phyloP scores from a whole-genome alignment of 257 asterid species.

The Solanum gandarillasii region DNA sequence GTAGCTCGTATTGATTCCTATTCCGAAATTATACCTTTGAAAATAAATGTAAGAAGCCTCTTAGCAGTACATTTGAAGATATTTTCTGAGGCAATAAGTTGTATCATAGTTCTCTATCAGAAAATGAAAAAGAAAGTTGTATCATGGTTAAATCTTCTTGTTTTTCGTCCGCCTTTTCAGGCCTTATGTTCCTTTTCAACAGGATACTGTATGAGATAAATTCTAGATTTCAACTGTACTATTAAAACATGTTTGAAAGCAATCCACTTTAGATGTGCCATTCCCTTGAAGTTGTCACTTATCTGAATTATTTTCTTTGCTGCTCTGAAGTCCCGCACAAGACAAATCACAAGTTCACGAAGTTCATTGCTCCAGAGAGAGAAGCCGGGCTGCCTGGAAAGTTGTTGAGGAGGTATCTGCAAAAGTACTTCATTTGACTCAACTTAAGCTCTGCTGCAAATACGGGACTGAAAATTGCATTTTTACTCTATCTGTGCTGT shows the following conservation, averaged over 20 bases:
- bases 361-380: slow-evolving; percentile 92
- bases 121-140: neutral
- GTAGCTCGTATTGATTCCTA: neutral
- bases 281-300: neutral
- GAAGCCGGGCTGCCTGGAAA: slow-evolving; percentile 87
- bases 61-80: neutral
- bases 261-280: neutral
- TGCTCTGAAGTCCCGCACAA: slow-evolving; percentile 33
- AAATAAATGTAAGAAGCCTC: neutral
- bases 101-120: neutral
- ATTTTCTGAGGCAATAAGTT: neutral
- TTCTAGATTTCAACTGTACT: neutral
- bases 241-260: neutral
- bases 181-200: neutral
- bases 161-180: neutral
- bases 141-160: neutral
- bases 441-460: neutral
- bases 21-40: neutral
- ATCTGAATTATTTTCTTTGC: slow-evolving; percentile 1
- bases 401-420: slow-evolving; percentile 59
- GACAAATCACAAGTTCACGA: slow-evolving; percentile 34
- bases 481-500: neutral
- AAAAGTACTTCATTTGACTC: neutral
- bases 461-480: neutral
- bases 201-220: neutral